These are phyloP conservation scores for Kodamaea alishanica DNA, from an alignment of 1,139 yeast species.

Conservation along the genomic window DNA sequence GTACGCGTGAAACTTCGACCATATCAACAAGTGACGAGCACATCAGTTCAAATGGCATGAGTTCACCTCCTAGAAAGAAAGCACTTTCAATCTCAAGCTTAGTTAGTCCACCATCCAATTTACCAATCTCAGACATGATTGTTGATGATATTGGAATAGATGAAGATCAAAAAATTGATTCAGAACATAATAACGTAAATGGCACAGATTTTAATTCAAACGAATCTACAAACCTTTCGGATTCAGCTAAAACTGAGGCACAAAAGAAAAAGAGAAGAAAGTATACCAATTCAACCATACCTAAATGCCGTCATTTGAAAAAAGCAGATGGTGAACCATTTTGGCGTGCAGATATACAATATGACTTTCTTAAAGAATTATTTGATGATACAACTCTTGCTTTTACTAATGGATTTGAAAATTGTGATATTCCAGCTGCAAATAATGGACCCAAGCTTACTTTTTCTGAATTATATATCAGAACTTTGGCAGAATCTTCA, in stretches of 20 bases:
- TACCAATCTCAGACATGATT: conserved; percentile 4
- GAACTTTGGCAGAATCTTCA: conserved; percentile 77
- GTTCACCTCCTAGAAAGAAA: conserved; percentile 8
- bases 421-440: conserved; percentile 32
- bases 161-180: conserved; percentile 2
- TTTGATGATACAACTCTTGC: conserved; percentile 63
- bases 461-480: conserved; percentile 80
- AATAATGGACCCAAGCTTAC: conserved; percentile 52
- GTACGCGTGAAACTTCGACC: background rate
- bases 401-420: conserved; percentile 58
- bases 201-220: background rate
- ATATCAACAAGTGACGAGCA: background rate
- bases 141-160: conserved; percentile 10
- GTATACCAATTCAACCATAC: conserved; percentile 11
- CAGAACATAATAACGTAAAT: background rate
- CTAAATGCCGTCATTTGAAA: conserved; percentile 58
- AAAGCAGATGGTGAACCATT: conserved; percentile 91
- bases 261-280: conserved; percentile 9
- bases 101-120: conserved; percentile 11
- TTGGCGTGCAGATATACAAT: conserved; percentile 85
- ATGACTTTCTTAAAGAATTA: conserved; percentile 64
- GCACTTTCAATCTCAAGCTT: conserved; percentile 16
- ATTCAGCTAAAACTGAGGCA: background rate
- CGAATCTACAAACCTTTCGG: too few relatives aligned
- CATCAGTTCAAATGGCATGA: conserved; percentile 1